Percentiles rank a stretch among this genome's conserved stretches.
phyloP scores from a whole-genome alignment of 768 basidiomycete genomes.

The Lepiota brunneoincarnata region DNA sequence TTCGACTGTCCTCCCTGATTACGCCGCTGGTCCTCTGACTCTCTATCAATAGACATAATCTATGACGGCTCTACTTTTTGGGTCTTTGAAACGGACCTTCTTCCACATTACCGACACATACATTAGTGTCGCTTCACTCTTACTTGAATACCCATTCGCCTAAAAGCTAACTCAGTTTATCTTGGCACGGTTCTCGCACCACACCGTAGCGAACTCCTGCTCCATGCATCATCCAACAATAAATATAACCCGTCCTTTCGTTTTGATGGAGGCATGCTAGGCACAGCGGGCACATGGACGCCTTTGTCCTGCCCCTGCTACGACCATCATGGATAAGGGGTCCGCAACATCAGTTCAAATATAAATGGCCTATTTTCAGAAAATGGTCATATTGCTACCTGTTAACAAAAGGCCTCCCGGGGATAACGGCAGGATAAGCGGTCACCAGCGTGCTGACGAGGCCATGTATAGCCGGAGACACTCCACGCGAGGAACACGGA shows the following conservation, averaged over 20 bases:
- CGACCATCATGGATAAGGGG: too few species aligned
- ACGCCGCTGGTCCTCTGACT: not conserved
- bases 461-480: too few species aligned
- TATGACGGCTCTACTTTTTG: not conserved
- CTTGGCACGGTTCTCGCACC: not conserved
- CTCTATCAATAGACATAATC: not conserved
- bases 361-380: too few species aligned
- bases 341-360: too few species aligned
- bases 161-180: not conserved
- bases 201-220: not conserved
- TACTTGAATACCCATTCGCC: not conserved
- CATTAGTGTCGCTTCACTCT: not conserved
- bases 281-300: not conserved
- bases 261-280: not conserved
- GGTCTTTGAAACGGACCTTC: not conserved
- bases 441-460: too few species aligned
- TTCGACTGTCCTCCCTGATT: not conserved
- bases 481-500: too few species aligned
- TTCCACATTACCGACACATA: not conserved
- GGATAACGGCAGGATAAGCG: too few species aligned
- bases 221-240: too few species aligned
- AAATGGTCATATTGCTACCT: too few species aligned
- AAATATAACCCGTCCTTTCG: not conserved
- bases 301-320: not conserved
- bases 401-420: too few species aligned